Base-by-base conservation (phyloP, 148 eudicot genomes). In the Vaccinium corymbosum region DNA sequence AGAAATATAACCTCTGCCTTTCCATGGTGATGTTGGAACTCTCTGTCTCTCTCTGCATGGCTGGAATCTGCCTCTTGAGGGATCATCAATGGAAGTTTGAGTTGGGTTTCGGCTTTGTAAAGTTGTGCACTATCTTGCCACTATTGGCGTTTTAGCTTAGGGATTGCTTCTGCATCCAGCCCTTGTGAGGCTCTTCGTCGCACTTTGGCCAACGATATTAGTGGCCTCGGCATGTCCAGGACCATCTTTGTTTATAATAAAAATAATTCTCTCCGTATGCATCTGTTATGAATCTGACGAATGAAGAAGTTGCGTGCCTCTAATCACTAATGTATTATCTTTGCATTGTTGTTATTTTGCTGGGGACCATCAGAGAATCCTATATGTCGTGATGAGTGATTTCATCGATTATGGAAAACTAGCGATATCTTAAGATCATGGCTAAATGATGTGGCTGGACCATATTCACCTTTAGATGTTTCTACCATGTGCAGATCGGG, bases 401-500 rank as follows among this genome's bases (percentile, higher is more conserved):
- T 53, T 52, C n/a, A 2, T 52, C 15, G 19, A 16, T 29, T 53
- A 46, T 13, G 11, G 62, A 78, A 52, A 7, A 52, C 17, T 66
- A 6, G 42, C 4, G 20, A 53, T 53, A 6, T 49, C 4, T 9
- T 78, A 42, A 76, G 80, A 52, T 27, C 55, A 78, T 48, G 42
- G 61, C n/a, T 12, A 48, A 25, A 78, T 22, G 19, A 25, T 78
- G 46, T 27, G 50, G 22, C 12, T 19, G 75, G 27, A 14, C 20
- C 35, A 0, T 16, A 32, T 46, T 68, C 68, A 75, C 22, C 16
- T 27, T 57, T 50, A 6, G 76, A 8, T 78, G 57, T 51, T 80
- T 13, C 49, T 81, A 73, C 16, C 32, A 9, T 82, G 55, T 86
- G 88, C 98, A 97, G 99, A 93, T 97, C 83, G 99, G 99, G 29